These are phyloP conservation scores for Sporothrix protearum DNA, from an alignment of 2,329 filamentous ascomycete species.

Conservation along the genomic window DNA sequence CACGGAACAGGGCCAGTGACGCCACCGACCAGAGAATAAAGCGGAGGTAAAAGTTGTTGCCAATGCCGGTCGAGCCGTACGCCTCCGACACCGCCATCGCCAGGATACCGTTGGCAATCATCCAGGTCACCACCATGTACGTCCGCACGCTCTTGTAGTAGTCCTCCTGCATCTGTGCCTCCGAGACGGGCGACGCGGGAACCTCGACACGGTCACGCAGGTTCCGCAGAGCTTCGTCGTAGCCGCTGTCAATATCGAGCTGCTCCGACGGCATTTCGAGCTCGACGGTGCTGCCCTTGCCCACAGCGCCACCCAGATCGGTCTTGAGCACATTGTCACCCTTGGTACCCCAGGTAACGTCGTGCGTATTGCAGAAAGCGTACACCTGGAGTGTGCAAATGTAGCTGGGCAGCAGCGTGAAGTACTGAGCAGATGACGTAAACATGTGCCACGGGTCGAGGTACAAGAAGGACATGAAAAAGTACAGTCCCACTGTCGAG, in stretches of 20 bases:
- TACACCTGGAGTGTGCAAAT: conserved; percentile 98
- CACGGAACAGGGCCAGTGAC: conserved; percentile 79
- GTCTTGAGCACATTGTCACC: conserved; percentile 94
- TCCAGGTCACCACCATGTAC: conserved; percentile 96
- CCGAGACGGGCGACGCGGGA: conserved; percentile 55
- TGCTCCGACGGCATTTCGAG: conserved; percentile 98
- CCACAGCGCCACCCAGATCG: conserved; percentile 82
- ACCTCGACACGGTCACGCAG: conserved; percentile 91
- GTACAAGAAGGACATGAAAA: conserved; percentile 94
- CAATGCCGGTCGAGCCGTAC: conserved; percentile 68
- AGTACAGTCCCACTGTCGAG: conserved; percentile 89
- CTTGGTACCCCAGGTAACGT: conserved; percentile 86
- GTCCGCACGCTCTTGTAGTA: conserved; percentile 97
- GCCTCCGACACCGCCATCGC: conserved; percentile 90
- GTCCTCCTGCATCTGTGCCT: conserved; percentile 89
- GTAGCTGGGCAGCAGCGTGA: conserved; percentile 84
- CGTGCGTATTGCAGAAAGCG: conserved; percentile 97
- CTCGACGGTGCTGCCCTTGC: conserved; percentile 73
- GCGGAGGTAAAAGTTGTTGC: conserved; percentile 82
- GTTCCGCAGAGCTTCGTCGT: conserved; percentile 94
- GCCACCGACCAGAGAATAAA: conserved; percentile 95
- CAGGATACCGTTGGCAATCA: conserved; percentile 85
- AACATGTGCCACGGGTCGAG: conserved; percentile 99
- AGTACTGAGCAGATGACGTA: conserved; percentile 87
- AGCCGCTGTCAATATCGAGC: conserved; percentile 95